Conservation (phyloP, 129 eudicot species). For the Ambrosia artemisiifolia region DNA sequence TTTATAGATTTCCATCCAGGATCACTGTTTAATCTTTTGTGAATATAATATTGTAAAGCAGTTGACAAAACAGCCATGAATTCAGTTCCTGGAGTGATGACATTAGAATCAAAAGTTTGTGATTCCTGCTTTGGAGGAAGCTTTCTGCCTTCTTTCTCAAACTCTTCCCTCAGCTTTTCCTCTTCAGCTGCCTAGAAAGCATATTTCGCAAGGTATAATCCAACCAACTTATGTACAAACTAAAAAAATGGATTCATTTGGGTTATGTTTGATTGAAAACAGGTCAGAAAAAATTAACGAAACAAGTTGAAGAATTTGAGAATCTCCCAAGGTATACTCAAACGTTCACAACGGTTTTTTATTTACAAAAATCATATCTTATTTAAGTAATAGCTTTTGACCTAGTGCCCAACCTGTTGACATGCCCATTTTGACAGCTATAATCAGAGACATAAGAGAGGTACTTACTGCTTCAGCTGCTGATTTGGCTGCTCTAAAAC, state of each 20-base stretch:
- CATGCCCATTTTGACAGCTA: background rate
- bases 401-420: background rate
- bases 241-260: background rate
- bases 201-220: conserved; percentile 7
- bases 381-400: background rate
- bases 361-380: background rate
- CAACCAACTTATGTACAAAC: background rate
- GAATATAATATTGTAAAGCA: conserved; percentile 88
- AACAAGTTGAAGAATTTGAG: background rate
- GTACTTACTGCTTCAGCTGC: conserved; percentile 87
- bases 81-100: conserved; percentile 92
- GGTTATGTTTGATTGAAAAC: background rate
- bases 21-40: conserved; percentile 77
- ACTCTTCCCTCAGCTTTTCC: conserved; percentile 80
- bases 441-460: background rate
- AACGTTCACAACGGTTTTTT: background rate
- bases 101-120: conserved; percentile 90
- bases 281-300: background rate
- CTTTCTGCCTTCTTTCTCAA: conserved; percentile 88
- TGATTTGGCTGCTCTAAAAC: conserved; percentile 95
- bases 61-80: conserved; percentile 78
- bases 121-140: conserved; percentile 92
- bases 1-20: conserved; percentile 91
- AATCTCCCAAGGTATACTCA: background rate
- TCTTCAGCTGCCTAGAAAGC: conserved; percentile 86